A percentile compares a stretch with the other conserved stretches of the same genome.
phyloP scores from a whole-genome alignment of 2,329 filamentous ascomycete genomes.

The Laburnicola sp. region DNA sequence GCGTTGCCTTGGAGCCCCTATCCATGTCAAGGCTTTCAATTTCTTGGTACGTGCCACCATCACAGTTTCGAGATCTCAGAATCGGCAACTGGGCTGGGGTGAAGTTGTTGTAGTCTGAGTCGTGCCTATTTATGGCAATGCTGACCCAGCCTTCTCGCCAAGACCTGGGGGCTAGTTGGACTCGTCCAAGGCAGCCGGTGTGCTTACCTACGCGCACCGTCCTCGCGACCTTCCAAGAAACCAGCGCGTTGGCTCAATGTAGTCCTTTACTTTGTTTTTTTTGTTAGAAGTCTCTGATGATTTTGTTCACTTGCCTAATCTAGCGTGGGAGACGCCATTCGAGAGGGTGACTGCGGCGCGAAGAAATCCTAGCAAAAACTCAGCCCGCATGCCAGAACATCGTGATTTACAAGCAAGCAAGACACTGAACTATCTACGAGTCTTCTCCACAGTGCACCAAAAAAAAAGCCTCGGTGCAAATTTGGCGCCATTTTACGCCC shows the following conservation, averaged over 20 bases:
- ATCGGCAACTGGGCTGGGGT: background rate
- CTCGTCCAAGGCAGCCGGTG: no score
- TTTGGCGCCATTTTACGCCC: background rate
- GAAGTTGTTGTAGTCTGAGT: background rate
- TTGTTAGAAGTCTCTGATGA: no score
- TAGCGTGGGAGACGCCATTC: background rate
- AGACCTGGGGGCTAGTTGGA: constrained; percentile 11
- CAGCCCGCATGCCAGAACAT: background rate
- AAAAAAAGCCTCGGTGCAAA: background rate
- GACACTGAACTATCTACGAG: background rate
- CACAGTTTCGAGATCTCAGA: background rate
- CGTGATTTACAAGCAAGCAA: background rate
- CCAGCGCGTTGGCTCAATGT: no score
- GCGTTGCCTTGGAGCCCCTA: background rate
- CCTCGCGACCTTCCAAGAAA: no score
- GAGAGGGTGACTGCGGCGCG: background rate
- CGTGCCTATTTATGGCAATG: constrained; percentile 32
- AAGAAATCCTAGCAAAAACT: background rate
- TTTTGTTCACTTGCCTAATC: no score
- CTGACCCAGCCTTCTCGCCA: constrained; percentile 26
- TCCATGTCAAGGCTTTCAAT: background rate
- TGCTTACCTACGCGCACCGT: no score
- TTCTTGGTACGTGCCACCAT: background rate
- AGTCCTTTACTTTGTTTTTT: no score
- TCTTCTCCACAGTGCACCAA: background rate